phyloP scores from a whole-genome alignment of 1,139 yeast genomes.

The Lodderomyces beijingensis region DNA sequence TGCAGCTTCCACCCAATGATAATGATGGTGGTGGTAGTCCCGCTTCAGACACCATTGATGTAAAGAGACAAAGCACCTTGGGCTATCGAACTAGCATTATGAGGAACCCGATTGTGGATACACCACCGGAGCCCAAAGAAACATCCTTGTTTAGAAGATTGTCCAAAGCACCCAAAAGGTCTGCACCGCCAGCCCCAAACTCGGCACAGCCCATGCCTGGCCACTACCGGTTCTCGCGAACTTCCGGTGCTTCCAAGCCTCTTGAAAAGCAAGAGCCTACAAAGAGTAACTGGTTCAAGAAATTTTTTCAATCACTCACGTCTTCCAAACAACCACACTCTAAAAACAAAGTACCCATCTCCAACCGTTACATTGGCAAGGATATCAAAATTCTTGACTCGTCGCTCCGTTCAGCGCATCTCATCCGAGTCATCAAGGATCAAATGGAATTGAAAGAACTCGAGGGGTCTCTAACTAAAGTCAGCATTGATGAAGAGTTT shows the following conservation, averaged over 20 bases:
- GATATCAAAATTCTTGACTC: constrained; percentile 35
- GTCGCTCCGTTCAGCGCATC: constrained; percentile 23
- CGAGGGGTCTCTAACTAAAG: constrained; percentile 47
- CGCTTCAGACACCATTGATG: constrained; percentile 1
- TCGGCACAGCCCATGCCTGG: constrained; percentile 14
- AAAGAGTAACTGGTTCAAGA: constrained; percentile 34
- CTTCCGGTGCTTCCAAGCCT: constrained; percentile 16
- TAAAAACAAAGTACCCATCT: constrained; percentile 3
- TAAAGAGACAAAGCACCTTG: not conserved
- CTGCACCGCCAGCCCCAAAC: constrained; percentile 29
- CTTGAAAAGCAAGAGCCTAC: not conserved
- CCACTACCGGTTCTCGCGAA: constrained; percentile 24
- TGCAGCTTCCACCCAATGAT: constrained; percentile 10
- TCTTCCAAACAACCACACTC: too few relatives aligned
- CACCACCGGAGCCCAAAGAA: constrained; percentile 9
- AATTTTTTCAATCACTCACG: constrained; percentile 27
- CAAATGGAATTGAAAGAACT: constrained; percentile 45
- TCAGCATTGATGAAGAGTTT: constrained; percentile 40
- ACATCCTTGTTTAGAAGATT: constrained; percentile 24
- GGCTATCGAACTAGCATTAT: constrained; percentile 8
- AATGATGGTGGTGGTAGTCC: constrained; percentile 6
- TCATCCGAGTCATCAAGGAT: constrained; percentile 32
- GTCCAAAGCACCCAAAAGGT: constrained; percentile 41
- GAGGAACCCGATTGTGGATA: constrained; percentile 7
- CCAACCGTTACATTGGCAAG: constrained; percentile 6